Evolutionary conservation across 2,329 filamentous ascomycete genomes (phyloP).

Genomic region (Endocalyx cinctus): DNA sequence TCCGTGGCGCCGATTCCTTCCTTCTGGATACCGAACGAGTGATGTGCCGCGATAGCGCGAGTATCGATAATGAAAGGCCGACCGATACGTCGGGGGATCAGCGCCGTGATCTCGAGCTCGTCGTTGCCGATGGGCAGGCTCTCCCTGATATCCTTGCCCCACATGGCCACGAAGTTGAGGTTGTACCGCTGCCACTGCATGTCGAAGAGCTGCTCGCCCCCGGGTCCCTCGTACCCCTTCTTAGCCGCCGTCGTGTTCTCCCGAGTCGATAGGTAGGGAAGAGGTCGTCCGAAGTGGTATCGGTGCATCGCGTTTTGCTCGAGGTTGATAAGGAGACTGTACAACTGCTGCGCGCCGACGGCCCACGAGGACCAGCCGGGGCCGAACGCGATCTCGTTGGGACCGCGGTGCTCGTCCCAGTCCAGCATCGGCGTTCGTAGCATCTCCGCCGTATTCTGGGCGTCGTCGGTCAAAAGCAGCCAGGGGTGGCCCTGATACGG

Average conservation of each 20-base stretch:
- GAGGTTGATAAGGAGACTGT: conserved; percentile 45
- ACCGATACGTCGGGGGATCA: conserved; percentile 32
- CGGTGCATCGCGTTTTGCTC: conserved; percentile 38
- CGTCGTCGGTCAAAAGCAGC: conserved; percentile 41
- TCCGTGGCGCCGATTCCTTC: conserved; percentile 45
- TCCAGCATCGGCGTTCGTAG: conserved; percentile 44
- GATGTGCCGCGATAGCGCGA: conserved; percentile 48
- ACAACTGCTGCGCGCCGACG: conserved; percentile 44
- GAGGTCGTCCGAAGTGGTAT: conserved; percentile 41
- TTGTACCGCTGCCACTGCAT: conserved; percentile 46
- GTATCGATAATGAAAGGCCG: conserved; percentile 49
- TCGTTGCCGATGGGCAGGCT: conserved; percentile 41
- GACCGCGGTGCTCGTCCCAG: conserved; percentile 34
- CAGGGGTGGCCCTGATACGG: conserved; percentile 44
- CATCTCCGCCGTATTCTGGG: conserved; percentile 35
- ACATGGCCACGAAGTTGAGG: conserved; percentile 49
- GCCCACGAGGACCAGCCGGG: conserved; percentile 44
- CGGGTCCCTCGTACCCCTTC: no score
- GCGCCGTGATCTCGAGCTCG: conserved; percentile 41
- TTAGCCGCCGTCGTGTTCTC: background rate
- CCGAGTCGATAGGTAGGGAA: conserved; percentile 16
- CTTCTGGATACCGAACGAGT: conserved; percentile 40
- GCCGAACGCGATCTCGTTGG: conserved; percentile 31
- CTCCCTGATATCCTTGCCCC: conserved; percentile 43
- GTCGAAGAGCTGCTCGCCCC: conserved; percentile 41